Evolutionary conservation across 345 rosid genomes (phyloP).

Genomic region (Luvunga scandens): DNA sequence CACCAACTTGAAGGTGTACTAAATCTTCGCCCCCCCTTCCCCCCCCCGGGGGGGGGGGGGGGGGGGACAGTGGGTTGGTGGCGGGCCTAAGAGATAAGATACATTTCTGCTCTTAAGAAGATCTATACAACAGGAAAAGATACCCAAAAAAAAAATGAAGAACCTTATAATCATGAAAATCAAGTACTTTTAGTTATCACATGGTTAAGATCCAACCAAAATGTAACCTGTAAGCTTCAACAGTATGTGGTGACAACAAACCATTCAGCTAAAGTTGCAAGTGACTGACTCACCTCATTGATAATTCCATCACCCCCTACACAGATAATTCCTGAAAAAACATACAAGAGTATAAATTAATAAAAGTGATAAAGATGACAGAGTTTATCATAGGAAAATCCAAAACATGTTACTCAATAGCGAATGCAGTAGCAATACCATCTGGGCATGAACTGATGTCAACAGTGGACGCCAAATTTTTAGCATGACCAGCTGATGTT

Average conservation of each 20-base stretch:
- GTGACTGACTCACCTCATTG: constrained; percentile 76
- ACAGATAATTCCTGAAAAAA: constrained; percentile 80
- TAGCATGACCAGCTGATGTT: constrained; percentile 91
- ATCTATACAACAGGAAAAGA: no score
- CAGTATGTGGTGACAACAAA: constrained; percentile 7
- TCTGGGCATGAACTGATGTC: constrained; percentile 89
- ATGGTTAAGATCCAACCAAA: constrained; percentile 1
- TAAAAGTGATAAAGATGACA: constrained; percentile 4
- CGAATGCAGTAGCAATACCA: constrained; percentile 44
- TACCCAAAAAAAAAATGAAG: neutral
- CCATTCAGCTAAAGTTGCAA: constrained; percentile 10
- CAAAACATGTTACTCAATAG: constrained; percentile 15
- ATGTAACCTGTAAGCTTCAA: constrained; percentile 10
- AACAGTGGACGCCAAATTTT: constrained; percentile 74
- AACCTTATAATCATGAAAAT: neutral
- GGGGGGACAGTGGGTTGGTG: no score
- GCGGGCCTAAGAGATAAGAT: no score
- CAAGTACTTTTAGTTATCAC: neutral
- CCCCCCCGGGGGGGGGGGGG: no score
- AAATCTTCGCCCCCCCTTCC: no score
- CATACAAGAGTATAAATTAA: constrained; percentile 20
- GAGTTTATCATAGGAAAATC: constrained; percentile 9
- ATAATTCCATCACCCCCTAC: constrained; percentile 99
- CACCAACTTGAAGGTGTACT: neutral
- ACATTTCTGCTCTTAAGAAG: no score